These are phyloP conservation scores for Juncus inflexus DNA, from an alignment of 176 grass and related monocot species.

Conservation along the genomic window DNA sequence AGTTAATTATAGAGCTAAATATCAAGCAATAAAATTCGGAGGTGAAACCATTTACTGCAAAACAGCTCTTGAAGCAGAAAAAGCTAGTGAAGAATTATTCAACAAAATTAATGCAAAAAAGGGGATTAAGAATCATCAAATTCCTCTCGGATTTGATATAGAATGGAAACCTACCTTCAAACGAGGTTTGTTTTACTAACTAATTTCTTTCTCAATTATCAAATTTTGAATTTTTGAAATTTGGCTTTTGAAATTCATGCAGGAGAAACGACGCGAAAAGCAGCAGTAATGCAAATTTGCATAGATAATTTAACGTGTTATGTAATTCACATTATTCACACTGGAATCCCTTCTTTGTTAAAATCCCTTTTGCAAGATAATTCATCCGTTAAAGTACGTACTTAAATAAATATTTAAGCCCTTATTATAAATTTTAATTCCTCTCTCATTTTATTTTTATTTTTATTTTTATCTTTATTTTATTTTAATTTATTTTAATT, in stretches of 20 bases:
- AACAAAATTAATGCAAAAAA: slow-evolving; percentile 45
- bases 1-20: slow-evolving; percentile 38
- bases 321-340: slow-evolving; percentile 77
- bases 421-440: not conserved
- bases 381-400: slow-evolving; percentile 71
- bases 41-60: slow-evolving; percentile 65
- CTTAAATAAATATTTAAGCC: not conserved
- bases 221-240: slow-evolving; percentile 7
- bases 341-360: slow-evolving; percentile 59
- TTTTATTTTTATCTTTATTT: not conserved
- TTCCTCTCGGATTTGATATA: slow-evolving; percentile 82
- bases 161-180: slow-evolving; percentile 70
- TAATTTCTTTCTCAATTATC: not conserved
- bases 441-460: slow-evolving; percentile 6
- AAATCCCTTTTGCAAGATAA: slow-evolving; percentile 69
- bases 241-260: slow-evolving; percentile 10
- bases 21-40: slow-evolving; percentile 46
- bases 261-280: slow-evolving; percentile 73
- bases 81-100: slow-evolving; percentile 48
- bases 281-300: slow-evolving; percentile 88
- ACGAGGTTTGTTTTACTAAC: slow-evolving; percentile 51
- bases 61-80: slow-evolving; percentile 57
- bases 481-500: not conserved
- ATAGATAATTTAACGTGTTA: slow-evolving; percentile 64
- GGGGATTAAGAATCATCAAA: slow-evolving; percentile 5